A percentile compares a stretch with the other conserved stretches of the same genome.
Evolutionary conservation across 441 rosid genomes (phyloP).

Genomic region (Eutrema salsugineum): DNA sequence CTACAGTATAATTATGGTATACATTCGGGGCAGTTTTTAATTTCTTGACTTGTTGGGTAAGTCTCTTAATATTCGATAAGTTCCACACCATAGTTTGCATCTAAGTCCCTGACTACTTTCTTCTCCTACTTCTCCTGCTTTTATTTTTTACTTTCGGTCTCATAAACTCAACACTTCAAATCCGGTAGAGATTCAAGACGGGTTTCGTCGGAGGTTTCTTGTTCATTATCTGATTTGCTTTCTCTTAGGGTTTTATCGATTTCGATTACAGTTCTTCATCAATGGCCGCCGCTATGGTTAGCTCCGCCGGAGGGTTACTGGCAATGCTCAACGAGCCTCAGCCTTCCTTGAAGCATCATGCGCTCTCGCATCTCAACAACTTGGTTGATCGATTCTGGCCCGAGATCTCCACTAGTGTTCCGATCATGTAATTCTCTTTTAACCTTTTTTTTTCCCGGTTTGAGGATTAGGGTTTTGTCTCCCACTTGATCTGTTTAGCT

Average conservation of each 20-base stretch:
- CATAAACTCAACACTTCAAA: conserved; percentile 15
- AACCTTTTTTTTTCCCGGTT: neutral
- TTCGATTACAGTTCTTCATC: conserved; percentile 7
- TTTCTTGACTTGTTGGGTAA: conserved; percentile 34
- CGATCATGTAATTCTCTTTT: conserved; percentile 60
- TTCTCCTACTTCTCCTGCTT: conserved; percentile 4
- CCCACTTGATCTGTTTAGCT: conserved; percentile 19
- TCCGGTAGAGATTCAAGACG: conserved; percentile 8
- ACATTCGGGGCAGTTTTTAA: conserved; percentile 4
- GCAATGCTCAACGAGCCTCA: conserved; percentile 95
- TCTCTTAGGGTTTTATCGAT: neutral
- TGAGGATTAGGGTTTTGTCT: conserved; percentile 27
- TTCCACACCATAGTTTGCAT: conserved; percentile 8
- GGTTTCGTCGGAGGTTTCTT: neutral
- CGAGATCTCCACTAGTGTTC: conserved; percentile 97
- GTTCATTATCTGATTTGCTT: neutral
- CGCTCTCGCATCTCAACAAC: conserved; percentile 76
- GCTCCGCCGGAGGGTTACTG: conserved; percentile 86
- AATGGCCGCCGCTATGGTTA: conserved; percentile 77
- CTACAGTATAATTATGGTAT: neutral
- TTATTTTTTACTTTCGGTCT: neutral
- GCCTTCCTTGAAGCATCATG: conserved; percentile 80
- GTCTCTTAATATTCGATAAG: conserved; percentile 29
- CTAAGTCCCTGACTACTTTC: conserved; percentile 3
- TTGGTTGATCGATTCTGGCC: conserved; percentile 95